These are phyloP conservation scores for Oryza officinalis DNA, from an alignment of 176 grass and related monocot genomes.

Conservation along the genomic window DNA sequence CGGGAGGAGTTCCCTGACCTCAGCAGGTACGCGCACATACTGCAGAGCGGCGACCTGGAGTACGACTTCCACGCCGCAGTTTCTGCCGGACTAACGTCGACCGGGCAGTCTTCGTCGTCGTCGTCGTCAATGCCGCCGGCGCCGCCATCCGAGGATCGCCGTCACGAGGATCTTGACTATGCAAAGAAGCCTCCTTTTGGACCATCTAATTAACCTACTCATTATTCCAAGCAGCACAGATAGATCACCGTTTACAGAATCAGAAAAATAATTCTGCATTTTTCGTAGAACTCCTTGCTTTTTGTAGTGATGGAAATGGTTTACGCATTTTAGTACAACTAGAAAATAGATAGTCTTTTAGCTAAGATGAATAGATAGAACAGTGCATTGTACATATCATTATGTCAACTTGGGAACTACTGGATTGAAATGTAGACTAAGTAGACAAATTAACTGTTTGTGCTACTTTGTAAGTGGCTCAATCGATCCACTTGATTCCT, in stretches of 20 bases:
- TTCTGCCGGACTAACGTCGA: not conserved
- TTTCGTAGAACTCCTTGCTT: not conserved
- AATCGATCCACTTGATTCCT: too few relatives aligned
- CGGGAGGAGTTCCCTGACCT: constrained; percentile 40
- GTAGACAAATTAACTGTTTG: too few relatives aligned
- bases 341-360: not conserved
- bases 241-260: not conserved
- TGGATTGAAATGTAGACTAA: not conserved
- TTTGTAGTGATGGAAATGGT: not conserved
- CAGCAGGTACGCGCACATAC: constrained; percentile 45
- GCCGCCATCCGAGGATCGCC: not conserved
- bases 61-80: not conserved
- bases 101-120: not conserved
- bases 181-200: not conserved
- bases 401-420: not conserved
- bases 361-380: not conserved
- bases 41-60: constrained; percentile 46
- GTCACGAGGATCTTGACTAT: not conserved
- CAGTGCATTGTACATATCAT: not conserved
- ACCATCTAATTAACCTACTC: not conserved
- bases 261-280: not conserved
- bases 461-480: too few relatives aligned
- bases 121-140: not conserved
- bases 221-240: not conserved
- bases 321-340: not conserved